Evolutionary conservation across 139 green algal species (phyloP).

Genomic region (Chlorella sp.): DNA sequence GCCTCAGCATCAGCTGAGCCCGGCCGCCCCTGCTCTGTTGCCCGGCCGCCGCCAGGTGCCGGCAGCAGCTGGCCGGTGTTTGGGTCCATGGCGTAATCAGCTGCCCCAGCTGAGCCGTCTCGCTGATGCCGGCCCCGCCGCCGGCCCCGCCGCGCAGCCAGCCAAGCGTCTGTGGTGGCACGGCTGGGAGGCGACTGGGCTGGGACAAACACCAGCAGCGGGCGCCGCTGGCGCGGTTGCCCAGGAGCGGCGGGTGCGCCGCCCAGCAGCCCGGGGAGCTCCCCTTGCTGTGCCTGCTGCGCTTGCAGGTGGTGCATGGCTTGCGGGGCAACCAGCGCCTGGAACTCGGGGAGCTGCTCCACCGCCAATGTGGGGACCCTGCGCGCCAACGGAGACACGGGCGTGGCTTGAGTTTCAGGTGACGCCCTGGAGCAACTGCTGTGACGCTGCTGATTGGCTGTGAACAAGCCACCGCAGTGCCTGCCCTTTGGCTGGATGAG

Average conservation of each 20-base stretch:
- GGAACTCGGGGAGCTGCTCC: conserved; percentile 41
- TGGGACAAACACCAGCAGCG: conserved; percentile 35
- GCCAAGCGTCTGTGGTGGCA: conserved; percentile 51
- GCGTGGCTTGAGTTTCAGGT: neutral
- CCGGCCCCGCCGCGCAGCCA: conserved; percentile 13
- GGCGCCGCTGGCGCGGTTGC: neutral
- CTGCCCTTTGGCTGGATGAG: no score
- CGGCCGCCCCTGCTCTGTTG: neutral
- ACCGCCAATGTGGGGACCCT: conserved; percentile 42
- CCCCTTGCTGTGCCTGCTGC: neutral
- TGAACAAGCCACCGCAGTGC: no score
- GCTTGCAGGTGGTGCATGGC: neutral
- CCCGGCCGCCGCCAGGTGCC: neutral
- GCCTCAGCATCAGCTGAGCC: neutral
- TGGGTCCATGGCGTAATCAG: conserved; percentile 67
- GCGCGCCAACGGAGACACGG: neutral
- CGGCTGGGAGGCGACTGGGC: conserved; percentile 42
- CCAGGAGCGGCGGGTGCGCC: neutral
- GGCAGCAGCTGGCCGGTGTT: conserved; percentile 78
- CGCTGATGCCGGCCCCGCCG: neutral
- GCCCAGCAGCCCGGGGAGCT: neutral
- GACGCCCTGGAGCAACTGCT: no score
- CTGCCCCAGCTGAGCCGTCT: neutral
- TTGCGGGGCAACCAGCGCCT: neutral
- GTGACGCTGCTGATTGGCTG: no score